These are phyloP conservation scores for Gillenia trifoliata DNA, from an alignment of 306 rosid genomes.

Conservation along the genomic window DNA sequence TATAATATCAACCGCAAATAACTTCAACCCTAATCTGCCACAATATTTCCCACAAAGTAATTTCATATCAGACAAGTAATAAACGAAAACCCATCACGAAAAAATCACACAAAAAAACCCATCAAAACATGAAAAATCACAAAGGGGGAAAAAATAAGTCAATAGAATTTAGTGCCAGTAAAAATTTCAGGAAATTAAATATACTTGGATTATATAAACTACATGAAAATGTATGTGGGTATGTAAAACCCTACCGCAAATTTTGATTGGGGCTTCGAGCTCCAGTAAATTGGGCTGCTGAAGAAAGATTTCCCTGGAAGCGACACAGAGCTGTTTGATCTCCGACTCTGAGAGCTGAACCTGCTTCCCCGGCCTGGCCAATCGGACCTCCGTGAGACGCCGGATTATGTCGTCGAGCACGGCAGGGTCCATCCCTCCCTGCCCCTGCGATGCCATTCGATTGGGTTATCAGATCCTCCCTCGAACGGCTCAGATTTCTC, in stretches of 20 bases:
- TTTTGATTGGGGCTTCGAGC: conserved; percentile 90
- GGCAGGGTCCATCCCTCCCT: conserved; percentile 53
- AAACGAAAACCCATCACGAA: background rate
- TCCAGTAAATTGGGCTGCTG: conserved; percentile 82
- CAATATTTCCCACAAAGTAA: background rate
- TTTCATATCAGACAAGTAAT: background rate
- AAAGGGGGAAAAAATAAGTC: background rate
- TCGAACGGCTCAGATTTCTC: conserved; percentile 7
- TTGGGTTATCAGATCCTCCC: conserved; percentile 10
- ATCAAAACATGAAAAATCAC: background rate
- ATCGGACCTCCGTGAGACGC: conserved; percentile 73
- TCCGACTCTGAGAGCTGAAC: conserved; percentile 80
- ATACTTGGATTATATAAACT: background rate
- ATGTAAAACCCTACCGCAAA: conserved; percentile 45
- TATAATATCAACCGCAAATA: background rate
- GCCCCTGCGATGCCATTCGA: conserved; percentile 53
- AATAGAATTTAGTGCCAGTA: background rate
- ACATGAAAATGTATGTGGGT: background rate
- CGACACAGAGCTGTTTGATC: conserved; percentile 77
- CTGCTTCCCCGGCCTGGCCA: conserved; percentile 69
- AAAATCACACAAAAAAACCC: background rate
- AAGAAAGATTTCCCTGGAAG: conserved; percentile 70
- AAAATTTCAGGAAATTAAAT: background rate
- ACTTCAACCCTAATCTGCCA: background rate
- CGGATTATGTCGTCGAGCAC: conserved; percentile 77